A percentile compares a stretch with the other conserved stretches of the same genome.
These are phyloP conservation scores for Hypoxylon sp. DNA, from an alignment of 2,329 filamentous ascomycete species.

Conservation along the genomic window DNA sequence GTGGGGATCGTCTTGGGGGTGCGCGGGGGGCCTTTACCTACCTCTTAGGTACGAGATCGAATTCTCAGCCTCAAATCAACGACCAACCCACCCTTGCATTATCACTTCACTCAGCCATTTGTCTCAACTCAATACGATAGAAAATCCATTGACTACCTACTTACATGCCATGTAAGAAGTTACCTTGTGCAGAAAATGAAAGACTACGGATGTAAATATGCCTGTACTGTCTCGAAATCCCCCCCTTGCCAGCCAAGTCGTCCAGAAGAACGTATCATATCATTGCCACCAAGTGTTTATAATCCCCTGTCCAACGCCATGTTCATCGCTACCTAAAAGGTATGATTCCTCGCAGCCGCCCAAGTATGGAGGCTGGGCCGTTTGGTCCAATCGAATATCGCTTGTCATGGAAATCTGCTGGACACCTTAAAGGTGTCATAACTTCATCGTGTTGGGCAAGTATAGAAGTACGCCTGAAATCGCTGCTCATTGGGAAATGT, in stretches of 20 bases:
- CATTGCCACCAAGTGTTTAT: neutral
- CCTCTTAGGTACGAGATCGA: too few relatives aligned
- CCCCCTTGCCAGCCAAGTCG: neutral
- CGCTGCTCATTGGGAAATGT: too few relatives aligned
- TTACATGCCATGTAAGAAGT: conserved; percentile 5
- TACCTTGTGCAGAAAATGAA: neutral
- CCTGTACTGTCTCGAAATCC: neutral
- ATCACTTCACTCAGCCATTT: too few relatives aligned
- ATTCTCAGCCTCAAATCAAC: too few relatives aligned
- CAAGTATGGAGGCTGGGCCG: neutral
- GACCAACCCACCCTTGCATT: too few relatives aligned
- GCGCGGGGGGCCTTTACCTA: too few relatives aligned
- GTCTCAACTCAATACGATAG: neutral
- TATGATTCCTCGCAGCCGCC: neutral
- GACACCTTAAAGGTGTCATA: neutral
- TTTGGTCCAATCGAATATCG: neutral
- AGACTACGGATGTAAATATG: neutral
- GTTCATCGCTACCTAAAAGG: neutral
- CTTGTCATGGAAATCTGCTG: neutral
- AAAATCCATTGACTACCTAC: neutral
- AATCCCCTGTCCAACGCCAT: neutral
- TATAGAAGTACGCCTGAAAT: neutral
- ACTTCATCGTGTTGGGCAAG: neutral
- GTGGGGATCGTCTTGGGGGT: too few relatives aligned
- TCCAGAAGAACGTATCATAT: neutral